Evolutionary conservation across 441 rosid genomes (phyloP), one percentile per base, ranked within the genome.

Genomic region (Erysimum pusillum): DNA sequence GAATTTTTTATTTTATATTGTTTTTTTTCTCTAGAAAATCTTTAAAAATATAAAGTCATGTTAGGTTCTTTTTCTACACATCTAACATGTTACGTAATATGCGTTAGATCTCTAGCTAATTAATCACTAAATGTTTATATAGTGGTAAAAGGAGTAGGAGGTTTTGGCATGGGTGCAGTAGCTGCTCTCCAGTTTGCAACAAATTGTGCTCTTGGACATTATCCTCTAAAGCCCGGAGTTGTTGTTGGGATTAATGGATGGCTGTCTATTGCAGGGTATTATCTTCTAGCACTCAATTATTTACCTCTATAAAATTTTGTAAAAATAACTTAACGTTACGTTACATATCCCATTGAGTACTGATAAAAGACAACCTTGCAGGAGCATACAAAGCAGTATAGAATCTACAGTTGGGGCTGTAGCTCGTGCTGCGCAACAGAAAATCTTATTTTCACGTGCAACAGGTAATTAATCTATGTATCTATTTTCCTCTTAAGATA

Each of bases 201-300:
- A 46, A 46, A 46, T 7, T 46, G 52, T 46, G 52, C 52, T 46
- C 52, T 46, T 46, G 52, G 52, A 46, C 52, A 46, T 7, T 15
- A 46, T 46, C 52, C 52, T 46, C 2, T 46, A 15, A 46, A 1
- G 15, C 20, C 52, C 52, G 10, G 10, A 46, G 10, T 46, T 46
- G 51, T 45, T n/a, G 10, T 46, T 15, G 52, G 20, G 15, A 7
- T 46, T 3, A 7, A 46, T 15, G 52, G 52, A 1, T 46, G 52
- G 20, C 52, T 15, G 7, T 46, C 52, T 46, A 46, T 15, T 46
- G 8, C 9, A 4, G 5, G 4, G 20, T 46, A 46, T 46, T 2
- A 15, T 15, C 52, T 46, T 46, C 10, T 7, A 46, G 2, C 3
- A 3, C 9, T 2, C 9, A 46, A n/a, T 15, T 20, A 46, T 4